Conservation (phyloP, 768 basidiomycete genomes). For the Suillus bovinus region DNA sequence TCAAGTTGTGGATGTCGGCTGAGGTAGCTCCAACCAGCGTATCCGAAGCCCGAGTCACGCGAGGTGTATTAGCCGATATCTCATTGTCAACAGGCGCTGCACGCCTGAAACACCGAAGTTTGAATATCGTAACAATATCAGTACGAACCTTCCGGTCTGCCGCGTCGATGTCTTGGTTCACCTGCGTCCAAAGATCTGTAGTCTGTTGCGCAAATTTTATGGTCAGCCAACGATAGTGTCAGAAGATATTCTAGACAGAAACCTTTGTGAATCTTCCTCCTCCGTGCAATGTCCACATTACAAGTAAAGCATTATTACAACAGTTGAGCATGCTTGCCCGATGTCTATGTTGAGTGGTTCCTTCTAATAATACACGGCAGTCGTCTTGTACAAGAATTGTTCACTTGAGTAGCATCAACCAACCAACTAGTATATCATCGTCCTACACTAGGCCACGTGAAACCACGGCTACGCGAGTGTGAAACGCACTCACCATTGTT, state of each 20-base stretch:
- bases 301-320: background rate
- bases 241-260: background rate
- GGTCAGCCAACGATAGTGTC: background rate
- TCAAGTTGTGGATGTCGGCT: too few species aligned
- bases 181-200: constrained; percentile 11
- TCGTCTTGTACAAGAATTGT: background rate
- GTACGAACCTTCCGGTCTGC: constrained; percentile 18
- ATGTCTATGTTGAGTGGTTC: background rate
- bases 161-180: constrained; percentile 22
- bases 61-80: too few species aligned
- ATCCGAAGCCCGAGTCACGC: too few species aligned
- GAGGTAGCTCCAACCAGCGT: too few species aligned
- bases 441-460: background rate
- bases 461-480: background rate
- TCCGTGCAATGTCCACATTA: background rate
- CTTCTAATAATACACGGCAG: background rate
- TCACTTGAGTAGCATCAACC: background rate
- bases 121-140: background rate
- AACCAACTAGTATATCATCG: background rate
- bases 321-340: background rate
- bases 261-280: background rate
- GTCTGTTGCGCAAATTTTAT: constrained; percentile 13
- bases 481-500: background rate
- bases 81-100: too few species aligned
- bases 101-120: too few species aligned